These are phyloP conservation scores for Centella asiatica DNA, from an alignment of 129 eudicot species.

Conservation along the genomic window DNA sequence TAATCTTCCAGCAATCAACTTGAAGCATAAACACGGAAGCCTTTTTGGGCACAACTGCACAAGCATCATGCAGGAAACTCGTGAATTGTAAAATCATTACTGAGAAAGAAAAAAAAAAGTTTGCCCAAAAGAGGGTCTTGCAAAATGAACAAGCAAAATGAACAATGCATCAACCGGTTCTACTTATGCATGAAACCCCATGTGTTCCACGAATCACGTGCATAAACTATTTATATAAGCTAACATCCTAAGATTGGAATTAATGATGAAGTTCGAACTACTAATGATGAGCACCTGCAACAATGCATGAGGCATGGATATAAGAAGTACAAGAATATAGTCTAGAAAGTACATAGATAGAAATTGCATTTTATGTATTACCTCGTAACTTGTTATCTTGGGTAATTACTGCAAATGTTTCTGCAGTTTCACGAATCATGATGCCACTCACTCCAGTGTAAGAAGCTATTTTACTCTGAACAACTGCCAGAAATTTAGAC, in stretches of 20 bases:
- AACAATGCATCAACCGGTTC: neutral
- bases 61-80: constrained; percentile 3
- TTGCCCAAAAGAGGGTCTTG: neutral
- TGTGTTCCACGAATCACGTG: neutral
- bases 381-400: constrained; percentile 65
- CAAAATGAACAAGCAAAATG: neutral
- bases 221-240: neutral
- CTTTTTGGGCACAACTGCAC: constrained; percentile 77
- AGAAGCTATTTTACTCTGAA: constrained; percentile 50
- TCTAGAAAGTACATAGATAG: neutral
- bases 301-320: neutral
- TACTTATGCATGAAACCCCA: neutral
- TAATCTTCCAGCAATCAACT: constrained; percentile 85
- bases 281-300: neutral
- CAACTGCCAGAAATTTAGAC: constrained; percentile 42
- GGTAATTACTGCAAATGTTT: constrained; percentile 77
- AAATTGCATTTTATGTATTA: constrained; percentile 13
- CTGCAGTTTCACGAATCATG: constrained; percentile 84
- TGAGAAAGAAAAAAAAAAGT: too few relatives aligned
- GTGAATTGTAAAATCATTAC: neutral
- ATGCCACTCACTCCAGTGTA: constrained; percentile 61
- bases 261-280: neutral
- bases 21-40: constrained; percentile 72
- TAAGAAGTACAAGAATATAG: neutral
- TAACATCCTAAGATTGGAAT: neutral